These are phyloP conservation scores for Amanita rubescens DNA, from an alignment of 768 basidiomycete species.

Conservation along the genomic window DNA sequence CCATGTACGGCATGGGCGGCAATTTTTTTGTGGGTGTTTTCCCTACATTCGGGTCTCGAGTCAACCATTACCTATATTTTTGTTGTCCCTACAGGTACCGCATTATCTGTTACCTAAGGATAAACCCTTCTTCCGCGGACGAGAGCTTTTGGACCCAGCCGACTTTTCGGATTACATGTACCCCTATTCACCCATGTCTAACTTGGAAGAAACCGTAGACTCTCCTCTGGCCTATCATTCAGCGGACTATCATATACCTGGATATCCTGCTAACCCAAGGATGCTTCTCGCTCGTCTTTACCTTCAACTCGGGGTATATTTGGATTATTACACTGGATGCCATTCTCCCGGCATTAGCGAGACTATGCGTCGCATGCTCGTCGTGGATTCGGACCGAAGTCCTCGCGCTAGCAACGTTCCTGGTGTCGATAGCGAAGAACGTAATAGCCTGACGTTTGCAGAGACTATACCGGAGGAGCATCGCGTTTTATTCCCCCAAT, in stretches of 20 bases:
- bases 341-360: slow-evolving; percentile 41
- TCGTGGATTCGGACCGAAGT: slow-evolving; percentile 2
- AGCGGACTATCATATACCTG: slow-evolving; percentile 37
- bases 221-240: slow-evolving; percentile 43
- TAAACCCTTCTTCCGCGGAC: slow-evolving; percentile 43
- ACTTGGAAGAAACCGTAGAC: slow-evolving; percentile 23
- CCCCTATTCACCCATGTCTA: slow-evolving; percentile 23
- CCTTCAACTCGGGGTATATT: slow-evolving; percentile 46
- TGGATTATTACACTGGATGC: slow-evolving; percentile 54
- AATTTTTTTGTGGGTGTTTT: slow-evolving; percentile 36
- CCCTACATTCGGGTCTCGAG: not conserved
- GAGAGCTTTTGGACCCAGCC: slow-evolving; percentile 45
- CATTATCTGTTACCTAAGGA: slow-evolving; percentile 45
- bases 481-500: slow-evolving; percentile 39
- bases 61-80: not conserved
- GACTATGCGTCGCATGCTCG: slow-evolving; percentile 24
- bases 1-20: slow-evolving; percentile 61
- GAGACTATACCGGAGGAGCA: slow-evolving; percentile 26
- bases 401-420: slow-evolving; percentile 22
- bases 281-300: slow-evolving; percentile 52
- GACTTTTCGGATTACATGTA: slow-evolving; percentile 41
- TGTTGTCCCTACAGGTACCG: slow-evolving; percentile 29
- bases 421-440: not conserved
- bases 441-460: slow-evolving; percentile 2
- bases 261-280: slow-evolving; percentile 55